phyloP scores from a whole-genome alignment of 208 protist species.

The Endotrypanum monterogeii region DNA sequence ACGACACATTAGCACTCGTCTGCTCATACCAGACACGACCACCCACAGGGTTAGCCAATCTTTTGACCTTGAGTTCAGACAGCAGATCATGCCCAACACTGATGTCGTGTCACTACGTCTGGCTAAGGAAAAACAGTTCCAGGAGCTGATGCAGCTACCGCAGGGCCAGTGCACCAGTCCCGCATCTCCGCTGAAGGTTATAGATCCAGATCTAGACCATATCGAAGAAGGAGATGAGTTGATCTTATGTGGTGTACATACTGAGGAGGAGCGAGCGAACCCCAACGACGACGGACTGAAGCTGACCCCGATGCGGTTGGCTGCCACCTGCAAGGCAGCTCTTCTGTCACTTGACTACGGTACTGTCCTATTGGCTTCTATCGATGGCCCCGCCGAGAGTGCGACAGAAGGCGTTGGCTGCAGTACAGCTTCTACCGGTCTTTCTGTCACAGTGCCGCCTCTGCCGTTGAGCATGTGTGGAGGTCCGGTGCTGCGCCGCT shows the following conservation, averaged over 20 bases:
- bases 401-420: neutral
- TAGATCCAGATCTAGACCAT: constrained; percentile 70
- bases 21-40: constrained; percentile 48
- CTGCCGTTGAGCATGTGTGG: constrained; percentile 83
- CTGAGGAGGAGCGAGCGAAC: constrained; percentile 74
- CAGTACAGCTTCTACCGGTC: neutral
- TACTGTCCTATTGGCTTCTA: constrained; percentile 71
- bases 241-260: constrained; percentile 58
- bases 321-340: constrained; percentile 67
- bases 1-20: constrained; percentile 75
- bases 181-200: constrained; percentile 22
- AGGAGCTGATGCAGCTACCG: constrained; percentile 7
- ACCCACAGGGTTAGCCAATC: constrained; percentile 36
- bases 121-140: constrained; percentile 42
- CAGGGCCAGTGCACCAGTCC: neutral
- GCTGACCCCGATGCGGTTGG: constrained; percentile 40
- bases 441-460: constrained; percentile 11
- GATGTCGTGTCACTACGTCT: constrained; percentile 74
- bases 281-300: constrained; percentile 77
- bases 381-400: constrained; percentile 24
- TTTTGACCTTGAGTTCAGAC: constrained; percentile 63
- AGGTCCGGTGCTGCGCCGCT: constrained; percentile 81
- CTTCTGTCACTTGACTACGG: constrained; percentile 85
- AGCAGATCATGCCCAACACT: constrained; percentile 68
- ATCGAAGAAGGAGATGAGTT: constrained; percentile 72